Evolutionary conservation across 371 early-diverging fungal species (phyloP), one percentile per base, ranked within the genome.

Genomic region (Polyrhizophydium stewartii): DNA sequence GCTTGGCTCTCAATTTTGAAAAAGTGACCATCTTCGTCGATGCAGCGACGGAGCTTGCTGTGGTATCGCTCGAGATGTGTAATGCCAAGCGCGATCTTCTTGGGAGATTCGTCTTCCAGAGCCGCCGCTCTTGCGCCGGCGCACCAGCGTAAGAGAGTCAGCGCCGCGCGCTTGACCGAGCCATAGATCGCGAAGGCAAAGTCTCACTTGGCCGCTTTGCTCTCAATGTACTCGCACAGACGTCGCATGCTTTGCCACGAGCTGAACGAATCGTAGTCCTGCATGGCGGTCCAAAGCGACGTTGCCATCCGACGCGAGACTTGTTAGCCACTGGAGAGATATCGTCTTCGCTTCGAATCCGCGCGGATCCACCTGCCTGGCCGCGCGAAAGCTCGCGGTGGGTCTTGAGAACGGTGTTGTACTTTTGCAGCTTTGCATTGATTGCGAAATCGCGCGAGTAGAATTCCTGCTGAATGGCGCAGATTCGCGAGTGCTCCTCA

Each of bases 381-480:
- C 52, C 49, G 57, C 51, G 33, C 56, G 61, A 49, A 59, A 37
- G 19, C 63, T 37, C 35, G 24, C 62, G 62, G 22, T 50, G 16
- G 12, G 55, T 58, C 51, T 62, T 51, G 7, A 69, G 46, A 17
- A 40, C 53, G 5, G 57, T 58, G 1, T 60, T 50, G 32, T 62
- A 25, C 49, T 74, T 82, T 49, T 70, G 70, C 32, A 89, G 68
- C 51, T 73, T 73, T 41, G 67, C 67, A 64, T 87, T 80, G 47
- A 57, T 70, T 35, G 79, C 81, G 52, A 85, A 82, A 17, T 79
- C 71, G 56, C 80, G 74, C 60, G 89, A 65, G 13, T 83, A 79
- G 58, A 75, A 74, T 25, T 89, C 83, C 45, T 87, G 86, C 47
- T 80, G 74, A 0, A 88, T 70, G 1, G 78, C 75, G 64, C 90